A percentile compares a stretch with the other conserved stretches of the same genome.
Evolutionary conservation across 2,329 filamentous ascomycete genomes (phyloP).

Genomic region (Colletotrichum tropicicola): DNA sequence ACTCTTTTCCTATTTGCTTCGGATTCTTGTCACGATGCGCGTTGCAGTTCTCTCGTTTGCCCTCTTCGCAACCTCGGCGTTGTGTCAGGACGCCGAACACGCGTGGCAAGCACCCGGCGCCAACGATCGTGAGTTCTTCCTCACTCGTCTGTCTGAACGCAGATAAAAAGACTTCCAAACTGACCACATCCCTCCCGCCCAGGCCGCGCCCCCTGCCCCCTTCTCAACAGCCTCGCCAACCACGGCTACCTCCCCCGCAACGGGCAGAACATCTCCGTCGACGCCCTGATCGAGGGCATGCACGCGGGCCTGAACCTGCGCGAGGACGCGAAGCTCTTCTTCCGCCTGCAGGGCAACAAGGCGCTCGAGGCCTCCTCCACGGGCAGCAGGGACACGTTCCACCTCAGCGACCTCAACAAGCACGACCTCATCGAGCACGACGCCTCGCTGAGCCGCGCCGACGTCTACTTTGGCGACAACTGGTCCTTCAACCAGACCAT

Average conservation of each 20-base stretch:
- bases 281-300: conserved; percentile 28
- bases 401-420: conserved; percentile 36
- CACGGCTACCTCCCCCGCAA: conserved; percentile 37
- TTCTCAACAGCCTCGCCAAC: conserved; percentile 38
- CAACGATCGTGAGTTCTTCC: neutral
- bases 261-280: conserved; percentile 34
- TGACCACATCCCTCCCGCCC: neutral
- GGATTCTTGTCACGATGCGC: neutral
- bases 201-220: conserved; percentile 31
- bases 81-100: conserved; percentile 4
- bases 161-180: neutral
- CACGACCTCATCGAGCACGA: conserved; percentile 31
- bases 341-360: conserved; percentile 26
- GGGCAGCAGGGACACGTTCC: conserved; percentile 28
- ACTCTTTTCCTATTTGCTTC: neutral
- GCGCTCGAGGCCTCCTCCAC: neutral
- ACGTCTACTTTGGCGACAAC: conserved; percentile 39
- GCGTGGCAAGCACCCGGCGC: conserved; percentile 3
- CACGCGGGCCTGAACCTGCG: conserved; percentile 24
- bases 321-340: conserved; percentile 28
- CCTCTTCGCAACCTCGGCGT: neutral
- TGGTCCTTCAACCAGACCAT: conserved; percentile 38
- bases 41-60: neutral
- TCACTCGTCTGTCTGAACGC: no score
- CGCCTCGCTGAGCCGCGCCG: conserved; percentile 33